phyloP scores from a whole-genome alignment of 2,329 filamentous ascomycete genomes.

The Akanthomyces muscarius region DNA sequence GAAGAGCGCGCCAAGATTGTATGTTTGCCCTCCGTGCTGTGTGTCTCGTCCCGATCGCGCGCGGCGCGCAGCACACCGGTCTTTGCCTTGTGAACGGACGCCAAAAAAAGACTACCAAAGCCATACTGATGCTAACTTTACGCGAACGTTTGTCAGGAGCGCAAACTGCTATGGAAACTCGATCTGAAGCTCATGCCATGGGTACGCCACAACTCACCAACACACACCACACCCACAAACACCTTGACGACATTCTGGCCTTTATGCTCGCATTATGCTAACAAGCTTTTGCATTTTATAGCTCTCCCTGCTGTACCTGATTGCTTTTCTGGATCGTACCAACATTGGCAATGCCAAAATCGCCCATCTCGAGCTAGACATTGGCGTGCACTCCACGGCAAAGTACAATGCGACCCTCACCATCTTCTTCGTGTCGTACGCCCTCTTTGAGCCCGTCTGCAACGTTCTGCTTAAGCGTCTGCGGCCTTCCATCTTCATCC shows the following conservation, averaged over 20 bases:
- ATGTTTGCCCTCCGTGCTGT: slow-evolving; percentile 27
- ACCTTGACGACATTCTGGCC: not conserved
- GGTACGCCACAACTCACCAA: slow-evolving; percentile 29
- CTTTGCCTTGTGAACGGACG: not conserved
- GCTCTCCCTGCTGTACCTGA: slow-evolving; percentile 68
- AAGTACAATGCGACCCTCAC: slow-evolving; percentile 74
- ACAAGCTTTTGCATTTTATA: slow-evolving; percentile 20
- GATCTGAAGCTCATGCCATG: slow-evolving; percentile 60
- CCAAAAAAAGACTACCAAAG: not conserved
- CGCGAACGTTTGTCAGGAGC: slow-evolving; percentile 44
- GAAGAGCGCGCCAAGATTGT: slow-evolving; percentile 61
- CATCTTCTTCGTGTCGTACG: slow-evolving; percentile 85
- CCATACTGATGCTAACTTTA: not conserved
- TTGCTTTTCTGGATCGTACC: slow-evolving; percentile 71
- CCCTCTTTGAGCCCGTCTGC: slow-evolving; percentile 71
- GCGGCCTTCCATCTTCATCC: slow-evolving; percentile 74
- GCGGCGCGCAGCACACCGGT: not conserved
- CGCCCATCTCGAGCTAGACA: slow-evolving; percentile 48
- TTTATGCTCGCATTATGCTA: not conserved
- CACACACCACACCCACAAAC: not conserved
- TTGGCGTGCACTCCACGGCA: slow-evolving; percentile 54
- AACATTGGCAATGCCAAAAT: slow-evolving; percentile 73
- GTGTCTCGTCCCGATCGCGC: not conserved
- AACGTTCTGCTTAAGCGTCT: slow-evolving; percentile 76
- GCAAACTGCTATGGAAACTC: slow-evolving; percentile 57